A percentile compares a stretch with the other conserved stretches of the same genome.
These are phyloP conservation scores for Fusarium poae DNA, from an alignment of 2,329 filamentous ascomycete genomes.

Conservation along the genomic window DNA sequence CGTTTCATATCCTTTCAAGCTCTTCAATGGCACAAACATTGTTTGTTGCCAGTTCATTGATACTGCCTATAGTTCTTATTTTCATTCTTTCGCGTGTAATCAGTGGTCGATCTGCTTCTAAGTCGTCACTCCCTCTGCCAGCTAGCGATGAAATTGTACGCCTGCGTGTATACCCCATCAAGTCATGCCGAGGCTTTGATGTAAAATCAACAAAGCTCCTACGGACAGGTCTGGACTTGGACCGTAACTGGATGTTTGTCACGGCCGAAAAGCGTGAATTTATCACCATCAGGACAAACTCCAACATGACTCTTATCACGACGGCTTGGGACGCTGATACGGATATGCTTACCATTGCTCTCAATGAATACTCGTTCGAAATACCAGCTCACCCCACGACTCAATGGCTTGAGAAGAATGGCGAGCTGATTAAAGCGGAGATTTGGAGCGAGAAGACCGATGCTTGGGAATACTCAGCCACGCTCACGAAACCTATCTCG, in stretches of 20 bases:
- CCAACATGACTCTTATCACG: slow-evolving; percentile 71
- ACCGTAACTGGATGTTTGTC: slow-evolving; percentile 76
- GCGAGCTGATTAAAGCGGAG: slow-evolving; percentile 61
- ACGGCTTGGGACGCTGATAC: slow-evolving; percentile 51
- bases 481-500: slow-evolving; percentile 66
- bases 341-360: slow-evolving; percentile 63
- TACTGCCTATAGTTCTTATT: slow-evolving; percentile 22
- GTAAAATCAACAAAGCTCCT: slow-evolving; percentile 65
- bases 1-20: background rate
- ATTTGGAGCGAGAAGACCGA: slow-evolving; percentile 73
- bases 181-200: slow-evolving; percentile 73
- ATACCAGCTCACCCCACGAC: slow-evolving; percentile 67
- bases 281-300: slow-evolving; percentile 71
- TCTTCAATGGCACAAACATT: slow-evolving; percentile 11
- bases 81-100: slow-evolving; percentile 15
- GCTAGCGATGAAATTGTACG: slow-evolving; percentile 43
- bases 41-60: background rate
- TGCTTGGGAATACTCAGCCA: slow-evolving; percentile 64
- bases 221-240: slow-evolving; percentile 70
- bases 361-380: slow-evolving; percentile 58
- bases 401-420: slow-evolving; percentile 67
- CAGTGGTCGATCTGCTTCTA: background rate
- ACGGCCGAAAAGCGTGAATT: slow-evolving; percentile 66
- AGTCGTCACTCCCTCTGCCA: slow-evolving; percentile 23
- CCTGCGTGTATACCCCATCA: slow-evolving; percentile 73